Base-by-base conservation (phyloP, 129 eudicot genomes). In the Oenanthe sinensis region DNA sequence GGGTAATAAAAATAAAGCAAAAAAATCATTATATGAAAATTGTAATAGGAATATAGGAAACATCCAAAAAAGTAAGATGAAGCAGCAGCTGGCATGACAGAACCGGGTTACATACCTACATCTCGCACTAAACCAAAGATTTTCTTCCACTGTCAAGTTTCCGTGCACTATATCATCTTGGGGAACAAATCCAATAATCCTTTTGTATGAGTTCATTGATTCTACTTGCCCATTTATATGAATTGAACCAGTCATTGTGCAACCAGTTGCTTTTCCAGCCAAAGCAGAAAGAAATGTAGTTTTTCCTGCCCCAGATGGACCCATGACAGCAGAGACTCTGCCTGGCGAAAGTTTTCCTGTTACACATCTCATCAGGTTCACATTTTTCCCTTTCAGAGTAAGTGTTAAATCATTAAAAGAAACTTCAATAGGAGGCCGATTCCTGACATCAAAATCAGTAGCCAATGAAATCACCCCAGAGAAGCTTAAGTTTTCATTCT, bases 221-320 rank as follows among this genome's bases (percentile, higher is more conserved):
- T 91, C 92, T 19, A 37, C n/a, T 45, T 92, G 82, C 67, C 98
- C 97, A 48, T 95, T 95, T 33, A 95, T 92, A 40, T 89, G 92
- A 83, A 95, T 95, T 36, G 81, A 72, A 28, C 98, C 98, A 54
- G 83, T 91, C 9, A 83, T 79, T 40, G 89, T 90, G 81, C 97
- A 91, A 0, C 98, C 98, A 12, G 90, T 80, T 33, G 96, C 93
- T 85, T 90, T 95, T 43, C 98, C 98, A 4, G 93, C 83, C 85
- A 95, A 80, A 72, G 98, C 98, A 16, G 97, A 92, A 49, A 95
- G 90, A 87, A 95, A 88, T 0, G 98, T 95, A 13, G 98, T 95
- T 85, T 95, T 95, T 58, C 98, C 98, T 8, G 98, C 98, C 52
- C 98, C 98, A 5, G 98, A 95, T n/a, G 98, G 98, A 43, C 98